Evolutionary conservation across 805 yeast genomes (phyloP).

Genomic region (Ogataea saltuana): DNA sequence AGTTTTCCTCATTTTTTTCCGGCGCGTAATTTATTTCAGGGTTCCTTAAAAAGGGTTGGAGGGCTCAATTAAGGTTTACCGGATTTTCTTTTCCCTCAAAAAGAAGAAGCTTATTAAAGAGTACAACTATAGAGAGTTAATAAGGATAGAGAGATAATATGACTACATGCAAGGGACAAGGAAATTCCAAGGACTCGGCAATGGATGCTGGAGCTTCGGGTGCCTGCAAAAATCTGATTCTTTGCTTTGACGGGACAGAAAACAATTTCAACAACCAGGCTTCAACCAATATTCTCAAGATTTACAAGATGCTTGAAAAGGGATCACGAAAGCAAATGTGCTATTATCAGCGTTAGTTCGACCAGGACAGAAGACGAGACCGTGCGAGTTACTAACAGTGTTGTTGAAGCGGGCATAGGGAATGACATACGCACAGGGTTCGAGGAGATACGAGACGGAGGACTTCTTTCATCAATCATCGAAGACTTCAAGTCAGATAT

Average conservation of each 20-base stretch:
- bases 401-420: constrained; percentile 55
- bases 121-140: constrained; percentile 1
- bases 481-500: constrained; percentile 18
- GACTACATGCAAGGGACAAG: not conserved
- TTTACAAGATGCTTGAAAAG: constrained; percentile 53
- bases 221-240: constrained; percentile 44
- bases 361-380: not conserved
- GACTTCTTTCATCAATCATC: constrained; percentile 15
- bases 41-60: not conserved
- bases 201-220: not conserved
- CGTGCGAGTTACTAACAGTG: not conserved
- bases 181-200: not conserved
- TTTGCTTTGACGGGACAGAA: constrained; percentile 66
- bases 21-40: not conserved
- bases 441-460: constrained; percentile 26
- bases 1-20: not conserved
- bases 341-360: constrained; percentile 55
- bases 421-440: constrained; percentile 46
- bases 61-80: constrained; percentile 6
- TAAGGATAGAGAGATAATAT: constrained; percentile 1
- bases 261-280: constrained; percentile 58
- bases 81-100: not conserved
- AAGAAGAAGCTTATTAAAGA: too few relatives aligned
- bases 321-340: constrained; percentile 48
- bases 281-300: constrained; percentile 53